Evolutionary conservation across 2,329 filamentous ascomycete genomes (phyloP).

Genomic region (Graphiopsis chlorocephala): DNA sequence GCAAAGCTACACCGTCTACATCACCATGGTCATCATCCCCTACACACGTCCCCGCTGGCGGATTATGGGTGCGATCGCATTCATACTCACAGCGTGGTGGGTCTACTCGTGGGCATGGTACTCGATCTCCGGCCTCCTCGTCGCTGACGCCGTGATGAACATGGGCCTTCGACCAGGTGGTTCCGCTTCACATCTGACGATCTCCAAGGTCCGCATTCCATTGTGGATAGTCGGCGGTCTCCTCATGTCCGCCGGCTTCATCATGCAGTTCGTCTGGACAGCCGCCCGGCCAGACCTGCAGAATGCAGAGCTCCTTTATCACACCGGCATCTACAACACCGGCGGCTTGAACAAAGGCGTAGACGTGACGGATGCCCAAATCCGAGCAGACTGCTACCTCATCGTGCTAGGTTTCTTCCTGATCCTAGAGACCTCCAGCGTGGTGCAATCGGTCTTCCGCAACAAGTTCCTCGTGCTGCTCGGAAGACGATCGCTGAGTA

Average conservation of each 20-base stretch:
- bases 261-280: slow-evolving; percentile 46
- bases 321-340: slow-evolving; percentile 42
- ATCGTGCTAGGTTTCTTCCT: slow-evolving; percentile 43
- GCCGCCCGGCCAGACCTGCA: slow-evolving; percentile 38
- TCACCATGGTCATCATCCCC: slow-evolving; percentile 46
- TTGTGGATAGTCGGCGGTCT: slow-evolving; percentile 36
- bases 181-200: slow-evolving; percentile 11
- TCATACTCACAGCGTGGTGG: slow-evolving; percentile 48
- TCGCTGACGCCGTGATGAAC: slow-evolving; percentile 43
- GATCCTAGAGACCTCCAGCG: slow-evolving; percentile 40
- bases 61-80: slow-evolving; percentile 38
- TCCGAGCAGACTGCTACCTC: slow-evolving; percentile 45
- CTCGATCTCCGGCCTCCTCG: slow-evolving; percentile 40
- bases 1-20: slow-evolving; percentile 49
- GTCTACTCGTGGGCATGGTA: slow-evolving; percentile 49
- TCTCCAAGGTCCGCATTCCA: slow-evolving; percentile 26
- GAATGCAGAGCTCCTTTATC: slow-evolving; percentile 39
- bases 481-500: slow-evolving; percentile 45
- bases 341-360: slow-evolving; percentile 38
- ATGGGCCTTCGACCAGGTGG: slow-evolving; percentile 36
- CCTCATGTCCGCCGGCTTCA: slow-evolving; percentile 35
- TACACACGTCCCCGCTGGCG: slow-evolving; percentile 42
- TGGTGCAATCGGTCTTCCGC: slow-evolving; percentile 37
- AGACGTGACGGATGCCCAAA: slow-evolving; percentile 35
- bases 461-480: slow-evolving; percentile 38